Conservation (phyloP, 2,329 filamentous ascomycete species). For the Erysiphe pulchra region DNA sequence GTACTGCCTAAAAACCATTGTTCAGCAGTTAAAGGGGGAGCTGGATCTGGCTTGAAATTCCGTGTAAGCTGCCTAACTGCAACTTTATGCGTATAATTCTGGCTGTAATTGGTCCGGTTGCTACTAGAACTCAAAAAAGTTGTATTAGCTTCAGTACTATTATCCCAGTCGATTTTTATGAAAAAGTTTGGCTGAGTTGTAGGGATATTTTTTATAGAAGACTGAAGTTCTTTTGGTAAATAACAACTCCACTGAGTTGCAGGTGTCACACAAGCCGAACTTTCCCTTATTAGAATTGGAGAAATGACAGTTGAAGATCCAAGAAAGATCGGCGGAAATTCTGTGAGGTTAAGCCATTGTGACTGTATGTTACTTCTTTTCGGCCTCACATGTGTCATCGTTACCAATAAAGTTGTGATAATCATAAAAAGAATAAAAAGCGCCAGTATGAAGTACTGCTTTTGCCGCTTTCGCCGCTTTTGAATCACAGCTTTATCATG, state of each 20-base stretch:
- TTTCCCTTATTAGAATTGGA: conserved; percentile 36
- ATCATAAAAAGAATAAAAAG: conserved; percentile 23
- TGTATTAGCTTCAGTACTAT: conserved; percentile 21
- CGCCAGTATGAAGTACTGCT: neutral
- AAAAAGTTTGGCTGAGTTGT: conserved; percentile 53
- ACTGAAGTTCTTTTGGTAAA: conserved; percentile 53
- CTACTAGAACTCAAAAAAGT: conserved; percentile 17
- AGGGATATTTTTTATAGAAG: conserved; percentile 32
- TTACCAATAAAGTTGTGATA: conserved; percentile 29
- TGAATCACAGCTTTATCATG: neutral
- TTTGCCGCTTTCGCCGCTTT: neutral
- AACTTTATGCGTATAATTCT: conserved; percentile 11
- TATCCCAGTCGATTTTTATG: conserved; percentile 51
- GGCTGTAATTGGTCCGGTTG: conserved; percentile 7
- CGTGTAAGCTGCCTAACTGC: conserved; percentile 13
- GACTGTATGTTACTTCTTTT: conserved; percentile 17
- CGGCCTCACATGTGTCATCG: conserved; percentile 21
- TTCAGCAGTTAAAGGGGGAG: conserved; percentile 27
- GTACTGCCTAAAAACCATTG: conserved; percentile 65
- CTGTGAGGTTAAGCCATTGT: conserved; percentile 61
- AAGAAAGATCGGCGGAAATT: conserved; percentile 66
- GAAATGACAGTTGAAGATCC: conserved; percentile 58
- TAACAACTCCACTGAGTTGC: conserved; percentile 67
- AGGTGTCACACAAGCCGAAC: conserved; percentile 43
- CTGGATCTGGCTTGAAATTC: conserved; percentile 19